These are phyloP conservation scores for Lupinus albus DNA, from an alignment of 306 rosid genomes.

Conservation along the genomic window DNA sequence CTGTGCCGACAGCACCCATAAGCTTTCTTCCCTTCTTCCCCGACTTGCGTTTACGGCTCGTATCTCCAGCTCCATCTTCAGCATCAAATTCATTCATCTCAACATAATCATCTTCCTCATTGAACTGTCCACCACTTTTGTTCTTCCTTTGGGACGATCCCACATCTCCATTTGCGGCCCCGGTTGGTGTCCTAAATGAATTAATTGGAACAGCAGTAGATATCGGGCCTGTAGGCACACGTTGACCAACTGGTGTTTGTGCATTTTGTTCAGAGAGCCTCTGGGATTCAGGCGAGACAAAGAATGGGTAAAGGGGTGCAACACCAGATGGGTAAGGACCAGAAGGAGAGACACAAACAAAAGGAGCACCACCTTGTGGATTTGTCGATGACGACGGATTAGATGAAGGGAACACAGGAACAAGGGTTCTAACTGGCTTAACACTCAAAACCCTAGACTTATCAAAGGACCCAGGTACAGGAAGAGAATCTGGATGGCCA, in stretches of 20 bases:
- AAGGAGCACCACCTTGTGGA: slow-evolving; percentile 83
- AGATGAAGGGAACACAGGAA: slow-evolving; percentile 76
- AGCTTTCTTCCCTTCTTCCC: slow-evolving; percentile 48
- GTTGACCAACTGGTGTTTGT: slow-evolving; percentile 48
- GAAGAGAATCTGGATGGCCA: slow-evolving; percentile 62
- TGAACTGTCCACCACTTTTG: slow-evolving; percentile 32
- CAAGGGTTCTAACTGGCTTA: slow-evolving; percentile 78
- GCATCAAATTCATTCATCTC: slow-evolving; percentile 43
- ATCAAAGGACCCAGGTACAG: slow-evolving; percentile 64
- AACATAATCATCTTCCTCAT: slow-evolving; percentile 53
- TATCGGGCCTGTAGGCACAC: slow-evolving; percentile 41
- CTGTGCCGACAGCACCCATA: slow-evolving; percentile 35
- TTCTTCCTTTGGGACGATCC: slow-evolving; percentile 43
- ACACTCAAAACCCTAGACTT: slow-evolving; percentile 86
- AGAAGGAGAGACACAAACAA: slow-evolving; percentile 79
- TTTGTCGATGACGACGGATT: slow-evolving; percentile 57
- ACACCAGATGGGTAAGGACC: slow-evolving; percentile 90
- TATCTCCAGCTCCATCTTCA: slow-evolving; percentile 47
- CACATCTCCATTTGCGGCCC: slow-evolving; percentile 51
- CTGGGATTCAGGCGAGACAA: slow-evolving; percentile 56
- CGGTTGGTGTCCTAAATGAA: slow-evolving; percentile 64
- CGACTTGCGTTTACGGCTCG: slow-evolving; percentile 44
- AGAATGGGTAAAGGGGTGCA: slow-evolving; percentile 78
- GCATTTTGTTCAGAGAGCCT: slow-evolving; percentile 55
- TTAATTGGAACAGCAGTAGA: slow-evolving; percentile 75